Evolutionary conservation across 768 basidiomycete genomes (phyloP).

Genomic region (Tulasnella calospora): DNA sequence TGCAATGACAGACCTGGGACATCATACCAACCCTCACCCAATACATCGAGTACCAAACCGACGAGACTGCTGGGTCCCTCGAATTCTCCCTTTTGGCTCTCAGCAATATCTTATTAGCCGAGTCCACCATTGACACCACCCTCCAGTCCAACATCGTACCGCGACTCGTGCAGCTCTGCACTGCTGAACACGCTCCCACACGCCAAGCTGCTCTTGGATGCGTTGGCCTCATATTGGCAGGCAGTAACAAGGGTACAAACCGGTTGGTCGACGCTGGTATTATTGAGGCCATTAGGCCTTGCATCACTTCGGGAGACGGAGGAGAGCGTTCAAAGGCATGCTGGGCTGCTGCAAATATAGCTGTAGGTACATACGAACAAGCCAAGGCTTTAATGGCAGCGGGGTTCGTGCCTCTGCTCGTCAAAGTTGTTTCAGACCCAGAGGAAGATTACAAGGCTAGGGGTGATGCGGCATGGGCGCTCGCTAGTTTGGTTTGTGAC

Average conservation of each 20-base stretch:
- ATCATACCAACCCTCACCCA: background rate
- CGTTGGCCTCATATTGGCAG: background rate
- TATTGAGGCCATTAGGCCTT: background rate
- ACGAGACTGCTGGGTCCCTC: background rate
- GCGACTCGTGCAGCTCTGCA: background rate
- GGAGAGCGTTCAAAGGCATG: background rate
- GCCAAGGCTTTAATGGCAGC: background rate
- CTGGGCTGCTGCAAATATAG: background rate
- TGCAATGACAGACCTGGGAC: background rate
- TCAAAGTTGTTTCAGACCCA: too few relatives aligned
- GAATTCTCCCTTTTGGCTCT: background rate
- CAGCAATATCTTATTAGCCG: background rate
- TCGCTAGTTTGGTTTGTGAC: too few relatives aligned
- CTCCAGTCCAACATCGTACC: background rate
- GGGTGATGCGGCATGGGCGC: too few relatives aligned
- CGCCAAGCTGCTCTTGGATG: background rate
- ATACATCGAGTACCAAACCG: background rate
- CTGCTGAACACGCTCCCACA: background rate
- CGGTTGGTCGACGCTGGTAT: background rate
- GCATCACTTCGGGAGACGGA: background rate
- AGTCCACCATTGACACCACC: background rate
- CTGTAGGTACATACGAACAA: background rate
- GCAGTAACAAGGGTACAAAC: background rate
- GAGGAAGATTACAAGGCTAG: too few relatives aligned
- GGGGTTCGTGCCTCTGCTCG: too few relatives aligned